phyloP scores from a whole-genome alignment of 352 stramenopile species.

The Globisporangium ultimum region DNA sequence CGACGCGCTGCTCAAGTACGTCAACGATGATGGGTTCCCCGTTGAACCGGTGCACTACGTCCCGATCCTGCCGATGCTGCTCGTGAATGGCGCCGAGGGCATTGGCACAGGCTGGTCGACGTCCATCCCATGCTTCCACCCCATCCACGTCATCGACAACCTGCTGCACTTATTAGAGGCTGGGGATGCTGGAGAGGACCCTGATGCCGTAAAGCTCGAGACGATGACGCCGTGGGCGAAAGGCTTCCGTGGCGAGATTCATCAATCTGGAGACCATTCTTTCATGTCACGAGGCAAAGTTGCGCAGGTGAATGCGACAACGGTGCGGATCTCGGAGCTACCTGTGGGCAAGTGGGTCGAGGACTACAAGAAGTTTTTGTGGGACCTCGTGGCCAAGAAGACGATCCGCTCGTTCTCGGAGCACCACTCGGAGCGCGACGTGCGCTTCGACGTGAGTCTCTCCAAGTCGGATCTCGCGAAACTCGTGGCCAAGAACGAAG shows the following conservation, averaged over 20 bases:
- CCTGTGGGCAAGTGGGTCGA: constrained; percentile 98
- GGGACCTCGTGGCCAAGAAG: constrained; percentile 88
- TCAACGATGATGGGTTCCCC: constrained; percentile 97
- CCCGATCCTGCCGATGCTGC: constrained; percentile 93
- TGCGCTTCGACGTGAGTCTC: constrained; percentile 79
- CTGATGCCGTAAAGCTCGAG: constrained; percentile 26
- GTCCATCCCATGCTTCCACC: constrained; percentile 94
- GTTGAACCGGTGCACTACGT: constrained; percentile 99
- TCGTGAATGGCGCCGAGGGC: constrained; percentile 98
- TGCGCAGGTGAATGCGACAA: constrained; percentile 87
- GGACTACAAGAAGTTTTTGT: constrained; percentile 98
- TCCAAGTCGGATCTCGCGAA: constrained; percentile 82
- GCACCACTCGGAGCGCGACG: constrained; percentile 94
- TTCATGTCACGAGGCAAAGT: constrained; percentile 77
- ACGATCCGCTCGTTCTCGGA: constrained; percentile 91
- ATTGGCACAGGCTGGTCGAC: constrained; percentile 99
- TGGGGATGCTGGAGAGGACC: constrained; percentile 40
- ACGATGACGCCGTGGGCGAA: constrained; percentile 94
- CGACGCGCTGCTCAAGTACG: constrained; percentile 94
- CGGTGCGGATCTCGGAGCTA: constrained; percentile 95
- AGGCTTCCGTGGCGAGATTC: constrained; percentile 94
- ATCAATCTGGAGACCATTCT: constrained; percentile 53
- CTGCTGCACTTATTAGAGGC: constrained; percentile 80
- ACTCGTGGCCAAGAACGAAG: constrained; percentile 36
- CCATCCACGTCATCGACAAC: constrained; percentile 95